Conservation (phyloP, 495 filamentous ascomycete species). For the Penicillium cataractarum region DNA sequence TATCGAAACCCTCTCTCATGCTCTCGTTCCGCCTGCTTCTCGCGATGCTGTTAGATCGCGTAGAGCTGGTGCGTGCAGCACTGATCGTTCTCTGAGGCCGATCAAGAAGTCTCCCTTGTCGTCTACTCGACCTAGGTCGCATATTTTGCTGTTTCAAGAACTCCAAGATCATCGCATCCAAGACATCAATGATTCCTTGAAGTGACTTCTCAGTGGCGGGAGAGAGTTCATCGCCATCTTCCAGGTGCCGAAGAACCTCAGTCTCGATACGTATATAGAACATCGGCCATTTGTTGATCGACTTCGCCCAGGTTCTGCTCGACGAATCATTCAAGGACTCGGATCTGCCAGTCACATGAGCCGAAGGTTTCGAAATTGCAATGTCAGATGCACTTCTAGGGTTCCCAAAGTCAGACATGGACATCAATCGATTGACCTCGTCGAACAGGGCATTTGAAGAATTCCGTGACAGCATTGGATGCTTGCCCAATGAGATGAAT, state of each 20-base stretch:
- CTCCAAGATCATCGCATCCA: slow-evolving; percentile 64
- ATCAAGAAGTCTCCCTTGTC: slow-evolving; percentile 13
- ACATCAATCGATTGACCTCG: slow-evolving; percentile 78
- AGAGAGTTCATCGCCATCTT: slow-evolving; percentile 24
- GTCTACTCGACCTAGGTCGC: slow-evolving; percentile 47
- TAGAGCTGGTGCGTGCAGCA: not conserved
- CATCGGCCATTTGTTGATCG: slow-evolving; percentile 86
- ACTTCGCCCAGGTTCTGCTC: slow-evolving; percentile 60
- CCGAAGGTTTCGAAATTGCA: not conserved
- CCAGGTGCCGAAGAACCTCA: slow-evolving; percentile 10
- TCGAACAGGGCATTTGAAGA: slow-evolving; percentile 72
- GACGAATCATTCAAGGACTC: slow-evolving; percentile 60
- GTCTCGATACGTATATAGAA: slow-evolving; percentile 76
- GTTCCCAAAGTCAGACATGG: slow-evolving; percentile 75
- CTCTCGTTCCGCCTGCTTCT: slow-evolving; percentile 6
- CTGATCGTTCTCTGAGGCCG: slow-evolving; percentile 1
- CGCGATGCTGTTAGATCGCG: not conserved
- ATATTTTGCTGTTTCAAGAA: slow-evolving; percentile 72
- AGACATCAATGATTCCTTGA: slow-evolving; percentile 59
- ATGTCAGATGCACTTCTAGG: slow-evolving; percentile 43
- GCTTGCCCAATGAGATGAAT: slow-evolving; percentile 76
- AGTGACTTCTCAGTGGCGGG: slow-evolving; percentile 50
- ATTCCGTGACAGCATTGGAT: slow-evolving; percentile 54
- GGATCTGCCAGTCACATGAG: slow-evolving; percentile 34
- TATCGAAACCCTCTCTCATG: slow-evolving; percentile 33